Evolutionary conservation across 352 stramenopile genomes (phyloP).

Genomic region (Phytophthora sp.): DNA sequence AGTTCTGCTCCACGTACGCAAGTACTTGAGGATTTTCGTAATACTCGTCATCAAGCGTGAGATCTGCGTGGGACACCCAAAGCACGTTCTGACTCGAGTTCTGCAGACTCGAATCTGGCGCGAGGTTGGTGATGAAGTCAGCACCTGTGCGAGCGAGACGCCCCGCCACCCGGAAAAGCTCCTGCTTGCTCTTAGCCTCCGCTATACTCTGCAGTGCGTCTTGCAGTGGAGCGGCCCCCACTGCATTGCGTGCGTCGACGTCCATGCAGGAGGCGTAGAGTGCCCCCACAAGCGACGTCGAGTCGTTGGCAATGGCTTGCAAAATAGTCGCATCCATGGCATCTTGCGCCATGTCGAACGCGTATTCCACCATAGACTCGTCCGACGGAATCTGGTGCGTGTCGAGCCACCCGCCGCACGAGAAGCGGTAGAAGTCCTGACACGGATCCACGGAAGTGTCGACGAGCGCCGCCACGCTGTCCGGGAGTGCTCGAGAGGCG

Average conservation of each 20-base stretch:
- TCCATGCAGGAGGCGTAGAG: slow-evolving; percentile 78
- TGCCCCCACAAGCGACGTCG: slow-evolving; percentile 64
- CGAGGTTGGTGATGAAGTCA: slow-evolving; percentile 80
- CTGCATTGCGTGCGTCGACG: slow-evolving; percentile 44
- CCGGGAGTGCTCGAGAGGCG: slow-evolving; percentile 27
- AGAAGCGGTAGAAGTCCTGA: slow-evolving; percentile 79
- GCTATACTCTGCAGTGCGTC: slow-evolving; percentile 45
- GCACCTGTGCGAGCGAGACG: slow-evolving; percentile 50
- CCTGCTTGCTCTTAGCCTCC: slow-evolving; percentile 28
- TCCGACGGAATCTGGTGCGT: slow-evolving; percentile 44
- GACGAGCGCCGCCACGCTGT: slow-evolving; percentile 49
- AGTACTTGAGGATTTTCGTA: slow-evolving; percentile 83
- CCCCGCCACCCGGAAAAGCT: slow-evolving; percentile 50
- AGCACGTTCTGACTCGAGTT: slow-evolving; percentile 77
- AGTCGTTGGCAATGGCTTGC: slow-evolving; percentile 59
- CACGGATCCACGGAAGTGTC: slow-evolving; percentile 57
- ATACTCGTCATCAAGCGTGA: slow-evolving; percentile 86
- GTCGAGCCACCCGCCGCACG: slow-evolving; percentile 61
- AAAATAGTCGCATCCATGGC: slow-evolving; percentile 61
- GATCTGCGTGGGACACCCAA: slow-evolving; percentile 73
- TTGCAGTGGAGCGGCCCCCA: slow-evolving; percentile 52
- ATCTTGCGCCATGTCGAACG: slow-evolving; percentile 52
- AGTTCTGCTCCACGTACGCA: slow-evolving; percentile 33
- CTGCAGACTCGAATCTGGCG: slow-evolving; percentile 35
- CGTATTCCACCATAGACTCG: slow-evolving; percentile 43